phyloP scores from a whole-genome alignment of 441 rosid genomes.

The Erysimum cheiri region DNA sequence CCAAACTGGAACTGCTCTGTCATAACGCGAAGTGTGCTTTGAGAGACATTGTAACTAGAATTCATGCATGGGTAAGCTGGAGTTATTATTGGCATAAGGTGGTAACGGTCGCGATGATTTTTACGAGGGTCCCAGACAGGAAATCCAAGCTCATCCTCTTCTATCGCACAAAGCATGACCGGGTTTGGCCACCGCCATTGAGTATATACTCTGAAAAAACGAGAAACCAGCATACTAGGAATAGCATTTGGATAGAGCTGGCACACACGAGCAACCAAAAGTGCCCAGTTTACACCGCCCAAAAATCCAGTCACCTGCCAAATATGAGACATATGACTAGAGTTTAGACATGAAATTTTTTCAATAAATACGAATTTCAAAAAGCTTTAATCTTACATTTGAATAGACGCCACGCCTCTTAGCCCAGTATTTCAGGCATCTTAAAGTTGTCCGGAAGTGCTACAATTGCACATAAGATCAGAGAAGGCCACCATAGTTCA shows the following conservation, averaged over 20 bases:
- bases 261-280: slow-evolving; percentile 78
- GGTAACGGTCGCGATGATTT: slow-evolving; percentile 67
- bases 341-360: neutral
- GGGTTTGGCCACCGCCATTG: slow-evolving; percentile 99
- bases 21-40: slow-evolving; percentile 75
- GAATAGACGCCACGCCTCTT: slow-evolving; percentile 90
- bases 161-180: slow-evolving; percentile 92
- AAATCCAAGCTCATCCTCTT: slow-evolving; percentile 88
- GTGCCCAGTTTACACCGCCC: slow-evolving; percentile 85
- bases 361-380: neutral
- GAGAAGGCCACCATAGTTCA: slow-evolving; percentile 30
- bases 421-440: slow-evolving; percentile 95
- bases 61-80: slow-evolving; percentile 89
- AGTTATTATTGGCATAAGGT: slow-evolving; percentile 83
- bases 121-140: slow-evolving; percentile 79
- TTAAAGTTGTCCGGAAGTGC: slow-evolving; percentile 80
- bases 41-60: slow-evolving; percentile 80
- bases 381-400: slow-evolving; percentile 55
- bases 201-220: slow-evolving; percentile 89
- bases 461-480: slow-evolving; percentile 43
- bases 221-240: slow-evolving; percentile 91
- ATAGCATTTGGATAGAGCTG: slow-evolving; percentile 95
- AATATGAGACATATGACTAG: slow-evolving; percentile 27
- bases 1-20: slow-evolving; percentile 74
- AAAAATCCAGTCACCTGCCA: slow-evolving; percentile 78